These are phyloP conservation scores for Physcomitrium patens DNA, from an alignment of 225 moss, liverwort and hornwort species.

Conservation along the genomic window DNA sequence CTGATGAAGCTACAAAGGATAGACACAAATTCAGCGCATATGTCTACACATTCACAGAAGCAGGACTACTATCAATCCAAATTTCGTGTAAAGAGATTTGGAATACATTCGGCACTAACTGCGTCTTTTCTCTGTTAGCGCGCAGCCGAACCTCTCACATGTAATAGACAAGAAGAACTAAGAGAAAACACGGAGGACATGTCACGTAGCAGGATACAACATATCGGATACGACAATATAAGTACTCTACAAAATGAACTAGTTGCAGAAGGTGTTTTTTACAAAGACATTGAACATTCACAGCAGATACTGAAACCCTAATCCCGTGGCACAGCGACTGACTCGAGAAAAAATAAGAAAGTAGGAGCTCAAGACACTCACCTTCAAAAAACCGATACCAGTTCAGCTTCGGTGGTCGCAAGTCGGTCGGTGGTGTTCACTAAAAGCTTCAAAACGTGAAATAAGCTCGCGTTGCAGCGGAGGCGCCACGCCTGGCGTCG, in stretches of 20 bases:
- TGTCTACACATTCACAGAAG: not conserved
- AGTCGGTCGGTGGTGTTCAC: not conserved
- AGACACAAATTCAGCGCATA: not conserved
- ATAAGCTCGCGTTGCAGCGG: not conserved
- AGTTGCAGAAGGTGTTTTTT: not conserved
- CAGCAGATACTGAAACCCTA: conserved; percentile 28
- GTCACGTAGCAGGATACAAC: not conserved
- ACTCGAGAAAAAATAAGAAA: not conserved
- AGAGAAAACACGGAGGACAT: not conserved
- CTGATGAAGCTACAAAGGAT: not conserved
- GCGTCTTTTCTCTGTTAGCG: not conserved
- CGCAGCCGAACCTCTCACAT: not conserved
- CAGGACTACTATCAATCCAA: not conserved
- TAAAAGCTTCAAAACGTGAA: not conserved
- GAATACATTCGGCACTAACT: not conserved
- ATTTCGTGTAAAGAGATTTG: not conserved
- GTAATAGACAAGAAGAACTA: not conserved
- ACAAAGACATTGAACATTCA: not conserved
- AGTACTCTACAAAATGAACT: too few species aligned
- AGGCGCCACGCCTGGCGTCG: not conserved
- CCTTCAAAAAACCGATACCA: conserved; percentile 16
- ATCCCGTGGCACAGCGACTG: not conserved
- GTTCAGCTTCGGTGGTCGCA: too few species aligned
- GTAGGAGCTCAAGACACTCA: not conserved
- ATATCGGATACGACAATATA: too few species aligned